phyloP scores from a whole-genome alignment of 768 basidiomycete species.

The Rhizopogon sp. region DNA sequence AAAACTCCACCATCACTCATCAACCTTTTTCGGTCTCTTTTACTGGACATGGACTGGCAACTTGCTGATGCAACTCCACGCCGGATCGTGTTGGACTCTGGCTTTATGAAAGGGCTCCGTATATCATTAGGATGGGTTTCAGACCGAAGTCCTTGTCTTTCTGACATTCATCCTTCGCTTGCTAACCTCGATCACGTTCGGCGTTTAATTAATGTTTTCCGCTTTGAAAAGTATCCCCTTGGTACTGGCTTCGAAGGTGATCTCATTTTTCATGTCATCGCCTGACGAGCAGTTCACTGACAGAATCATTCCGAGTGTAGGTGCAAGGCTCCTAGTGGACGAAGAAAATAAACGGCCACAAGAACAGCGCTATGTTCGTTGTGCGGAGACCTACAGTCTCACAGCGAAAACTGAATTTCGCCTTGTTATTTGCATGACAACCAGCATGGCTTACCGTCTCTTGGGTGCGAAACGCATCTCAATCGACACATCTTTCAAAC shows the following conservation, averaged over 20 bases:
- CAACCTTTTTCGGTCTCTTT: conserved; percentile 8
- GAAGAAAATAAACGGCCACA: conserved; percentile 2
- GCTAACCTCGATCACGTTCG: conserved; percentile 19
- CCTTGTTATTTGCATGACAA: conserved; percentile 22
- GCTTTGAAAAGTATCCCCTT: conserved; percentile 10
- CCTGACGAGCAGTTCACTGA: background rate
- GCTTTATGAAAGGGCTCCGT: conserved; percentile 14
- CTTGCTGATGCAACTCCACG: conserved; percentile 25
- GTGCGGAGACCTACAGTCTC: conserved; percentile 10
- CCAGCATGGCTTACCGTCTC: conserved; percentile 11
- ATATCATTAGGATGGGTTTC: conserved; percentile 13
- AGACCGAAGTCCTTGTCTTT: conserved; percentile 4
- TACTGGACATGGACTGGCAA: conserved; percentile 17
- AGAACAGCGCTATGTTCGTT: conserved; percentile 15
- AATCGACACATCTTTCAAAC: conserved; percentile 16
- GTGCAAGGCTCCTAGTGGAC: conserved; percentile 1
- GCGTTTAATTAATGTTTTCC: conserved; percentile 15
- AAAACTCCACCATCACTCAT: conserved; percentile 7
- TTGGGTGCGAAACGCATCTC: conserved; percentile 4
- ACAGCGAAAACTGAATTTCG: conserved; percentile 5
- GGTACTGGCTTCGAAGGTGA: conserved; percentile 22
- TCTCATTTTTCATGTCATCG: background rate
- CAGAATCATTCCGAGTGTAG: background rate
- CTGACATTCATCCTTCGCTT: conserved; percentile 13
- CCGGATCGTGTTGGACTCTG: conserved; percentile 18